A percentile compares a stretch with the other conserved stretches of the same genome.
phyloP scores from a whole-genome alignment of 2,329 filamentous ascomycete species.

The Tolypocladium ophioglossoides region DNA sequence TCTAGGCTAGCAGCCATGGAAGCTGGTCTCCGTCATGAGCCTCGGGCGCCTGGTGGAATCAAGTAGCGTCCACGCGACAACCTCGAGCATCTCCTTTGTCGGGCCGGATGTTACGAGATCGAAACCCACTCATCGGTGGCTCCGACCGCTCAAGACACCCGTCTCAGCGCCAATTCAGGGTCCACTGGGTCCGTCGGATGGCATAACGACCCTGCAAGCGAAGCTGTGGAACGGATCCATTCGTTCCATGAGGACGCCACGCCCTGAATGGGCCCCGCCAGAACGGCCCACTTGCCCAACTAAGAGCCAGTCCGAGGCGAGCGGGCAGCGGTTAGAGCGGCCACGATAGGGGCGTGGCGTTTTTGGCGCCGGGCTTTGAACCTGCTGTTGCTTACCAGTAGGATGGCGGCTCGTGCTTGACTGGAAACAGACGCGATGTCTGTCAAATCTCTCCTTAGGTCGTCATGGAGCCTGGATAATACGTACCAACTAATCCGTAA shows the following conservation, averaged over 20 bases:
- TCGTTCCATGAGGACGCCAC: conserved; percentile 6
- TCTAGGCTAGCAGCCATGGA: background rate
- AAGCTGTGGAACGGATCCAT: conserved; percentile 6
- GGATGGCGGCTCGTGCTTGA: background rate
- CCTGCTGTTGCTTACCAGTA: background rate
- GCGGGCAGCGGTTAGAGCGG: background rate
- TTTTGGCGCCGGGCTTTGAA: background rate
- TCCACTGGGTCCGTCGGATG: background rate
- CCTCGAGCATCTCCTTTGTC: background rate
- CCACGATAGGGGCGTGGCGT: background rate
- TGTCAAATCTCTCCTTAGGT: background rate
- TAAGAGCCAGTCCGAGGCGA: background rate
- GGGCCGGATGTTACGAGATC: background rate
- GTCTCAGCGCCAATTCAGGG: background rate
- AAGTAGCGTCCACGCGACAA: background rate
- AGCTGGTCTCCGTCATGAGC: background rate
- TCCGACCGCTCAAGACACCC: background rate
- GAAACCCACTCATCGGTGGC: background rate
- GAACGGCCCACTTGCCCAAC: background rate
- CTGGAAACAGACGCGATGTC: background rate
- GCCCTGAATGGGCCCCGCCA: background rate
- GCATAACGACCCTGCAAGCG: background rate
- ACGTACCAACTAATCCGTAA: background rate
- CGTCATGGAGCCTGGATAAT: background rate
- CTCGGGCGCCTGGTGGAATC: background rate